Base-by-base conservation (phyloP, 2,329 filamentous ascomycete species). In the Dryadomyces quercus-mongolicae region DNA sequence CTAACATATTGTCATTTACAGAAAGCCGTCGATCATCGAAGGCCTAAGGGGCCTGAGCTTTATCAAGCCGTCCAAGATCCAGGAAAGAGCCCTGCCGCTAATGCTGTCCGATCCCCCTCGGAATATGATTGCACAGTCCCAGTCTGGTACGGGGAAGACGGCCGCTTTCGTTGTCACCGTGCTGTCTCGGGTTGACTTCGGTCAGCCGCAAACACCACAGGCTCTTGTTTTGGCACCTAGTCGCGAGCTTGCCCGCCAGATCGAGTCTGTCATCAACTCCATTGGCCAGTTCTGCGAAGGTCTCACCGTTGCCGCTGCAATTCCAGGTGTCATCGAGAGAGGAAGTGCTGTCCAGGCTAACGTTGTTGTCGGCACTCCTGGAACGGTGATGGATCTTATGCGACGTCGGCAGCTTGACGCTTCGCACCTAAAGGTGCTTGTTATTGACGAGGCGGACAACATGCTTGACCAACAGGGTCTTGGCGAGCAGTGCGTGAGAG, bases 91-190 rank as follows among this genome's bases (percentile, higher is more conserved):
- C 1, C 79, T 98, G 18, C 93, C 93, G 31, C 77, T 98, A 54
- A 86, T 98, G 65, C 80, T 98, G 59, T 74, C 80, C 62, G 76
- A 95, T 65, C 92, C 93, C n/a, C 86, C 92, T 0, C 78, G 78
- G 60, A 97, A 97, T 70, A 86, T 98, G 79, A 92, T 98, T 65
- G 93, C 91, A 3, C 93, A 98, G 71, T 98, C 93, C n/a, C 93
- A 98, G 70, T 98, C 93, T 2, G 93, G 93, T 62, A 98, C 93
- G 20, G 93, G 93, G 65, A 98, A 98, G 76, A 98, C 93, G 0
- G 93, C 91, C 20, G 93, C 93, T 21, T 98, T 98, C 68, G 88
- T 93, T 48, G 84, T 95, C 58, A 95, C 95, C 57, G 86, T 95
- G 57, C 78, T 98, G 44, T 87, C 87, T 56, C 88, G 93, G 59